Evolutionary conservation across 23 red algal species (phyloP), one percentile per base, ranked within the genome.

Genomic region (Gracilaria gracilis): DNA sequence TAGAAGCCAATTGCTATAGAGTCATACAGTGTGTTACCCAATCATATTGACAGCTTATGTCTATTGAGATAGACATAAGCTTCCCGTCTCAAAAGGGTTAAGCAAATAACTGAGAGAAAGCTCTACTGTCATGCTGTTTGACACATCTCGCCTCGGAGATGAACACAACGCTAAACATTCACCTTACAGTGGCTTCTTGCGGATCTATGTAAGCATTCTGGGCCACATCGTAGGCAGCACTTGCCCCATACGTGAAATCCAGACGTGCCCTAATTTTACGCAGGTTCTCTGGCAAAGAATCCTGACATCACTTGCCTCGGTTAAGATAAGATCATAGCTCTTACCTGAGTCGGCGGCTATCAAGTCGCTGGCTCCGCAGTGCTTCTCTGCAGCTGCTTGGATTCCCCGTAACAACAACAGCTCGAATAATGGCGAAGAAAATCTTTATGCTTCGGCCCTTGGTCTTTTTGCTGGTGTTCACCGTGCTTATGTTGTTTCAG

Each of bases 401-500:
- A 29, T 29, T 14, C 13, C 4, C 29, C 24, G 4, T n/a, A 62
- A 27, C 23, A 29, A 14, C 23, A 1, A 29, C 7, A 44, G 38
- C 27, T 16, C 39, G 9, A 33, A 19, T 25, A 42, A 77, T 77
- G 72, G 72, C 72, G 39, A 77, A 50, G 46, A 77, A 46, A 31
- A 51, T 77, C 27, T 42, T 42, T n/a, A 49, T 77, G 72, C 72
- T 77, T 14, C 72, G 72, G 25, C 72, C 72, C 23, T 46, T 77
- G 72, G 21, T 77, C 72, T 24, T 31, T 13, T 42, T 77, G 4
- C 8, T 77, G 9, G 72, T 77, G 72, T 77, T 77, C 72, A 77
- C 72, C 72, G 72, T 51, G n/a, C 38, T 77, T 42, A 77, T 77
- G 72, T 31, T 77, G 72, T 77, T 50, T 50, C 40, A 77, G 16